Base-by-base conservation (phyloP, 2,329 filamentous ascomycete genomes). In the Ceratocystis harringtonii region DNA sequence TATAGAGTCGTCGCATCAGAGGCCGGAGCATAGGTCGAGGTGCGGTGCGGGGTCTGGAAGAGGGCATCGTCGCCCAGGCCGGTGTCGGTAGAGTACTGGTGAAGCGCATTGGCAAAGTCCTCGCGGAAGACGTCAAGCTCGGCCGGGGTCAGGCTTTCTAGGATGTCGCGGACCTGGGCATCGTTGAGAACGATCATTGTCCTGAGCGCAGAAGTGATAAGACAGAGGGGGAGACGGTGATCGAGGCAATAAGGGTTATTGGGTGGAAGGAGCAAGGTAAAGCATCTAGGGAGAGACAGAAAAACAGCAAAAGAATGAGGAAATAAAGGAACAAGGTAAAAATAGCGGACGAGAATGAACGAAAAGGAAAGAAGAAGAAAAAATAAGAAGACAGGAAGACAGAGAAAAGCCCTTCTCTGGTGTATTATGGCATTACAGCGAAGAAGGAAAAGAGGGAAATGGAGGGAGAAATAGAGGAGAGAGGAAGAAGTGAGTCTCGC, bases 1-100 rank as follows among this genome's bases (percentile, higher is more conserved):
- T 90, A 90, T 25, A 90, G 75, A 1, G 85, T 89, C 19, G 83
- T 86, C 36, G 79, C 77, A 50, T 78, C 79, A 17, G 79, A 81
- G 0, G 72, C 73, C 1, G 75, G 71, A 30, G 80, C 80, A 50
- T 78, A 72, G 6, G 83, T 76, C 0, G 78, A 74, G 8, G 78
- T 78, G 41, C 82, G 77, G 65, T 78, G 76, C 5, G 83, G 84
- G 69, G 86, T 82, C 69, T 85, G 79, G 65, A 81, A 78, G 2
- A 79, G 71, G 44, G 75, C 76, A 45, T 74, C 73, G 43, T 76
- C 73, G 30, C 75, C 72, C 17, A 73, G 71, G 65, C 80, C 78
- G 0, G 79, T 78, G 61, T 79, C 79, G 1, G 80, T 84, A 3
- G 84, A 86, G 73, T 85, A 86, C 65, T 85, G 80, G 70, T 85